Evolutionary conservation across 345 rosid species (phyloP).

Genomic region (Excoecaria agallocha): DNA sequence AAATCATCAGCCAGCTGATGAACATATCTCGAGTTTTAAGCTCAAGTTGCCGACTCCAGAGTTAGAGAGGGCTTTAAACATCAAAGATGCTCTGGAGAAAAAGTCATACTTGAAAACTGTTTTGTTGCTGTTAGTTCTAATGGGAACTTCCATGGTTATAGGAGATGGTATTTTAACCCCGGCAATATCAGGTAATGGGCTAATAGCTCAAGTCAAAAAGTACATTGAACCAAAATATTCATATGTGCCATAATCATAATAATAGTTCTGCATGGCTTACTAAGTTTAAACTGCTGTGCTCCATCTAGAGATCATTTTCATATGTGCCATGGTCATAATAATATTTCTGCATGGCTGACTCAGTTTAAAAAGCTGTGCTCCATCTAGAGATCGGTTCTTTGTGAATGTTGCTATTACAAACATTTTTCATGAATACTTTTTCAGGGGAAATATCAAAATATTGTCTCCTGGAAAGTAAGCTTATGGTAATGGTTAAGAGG

Average conservation of each 20-base stretch:
- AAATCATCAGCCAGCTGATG: slow-evolving; percentile 93
- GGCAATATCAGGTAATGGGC: slow-evolving; percentile 74
- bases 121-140: slow-evolving; percentile 73
- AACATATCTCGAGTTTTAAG: slow-evolving; percentile 79
- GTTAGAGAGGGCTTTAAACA: slow-evolving; percentile 71
- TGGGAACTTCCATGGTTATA: slow-evolving; percentile 97
- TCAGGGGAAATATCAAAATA: neutral
- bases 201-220: neutral
- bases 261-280: neutral
- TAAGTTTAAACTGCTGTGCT: neutral
- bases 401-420: neutral
- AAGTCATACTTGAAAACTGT: slow-evolving; percentile 69
- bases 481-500: neutral
- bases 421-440: neutral
- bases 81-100: slow-evolving; percentile 77
- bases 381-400: neutral
- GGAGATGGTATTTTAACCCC: slow-evolving; percentile 98
- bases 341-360: neutral
- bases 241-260: neutral
- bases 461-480: neutral
- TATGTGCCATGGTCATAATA: neutral
- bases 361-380: neutral
- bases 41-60: slow-evolving; percentile 95
- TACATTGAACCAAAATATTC: neutral
- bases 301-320: neutral